A percentile compares a stretch with the other conserved stretches of the same genome.
Conservation (phyloP, 2,329 filamentous ascomycete species). For the Sporothrix pseudoabietina region DNA sequence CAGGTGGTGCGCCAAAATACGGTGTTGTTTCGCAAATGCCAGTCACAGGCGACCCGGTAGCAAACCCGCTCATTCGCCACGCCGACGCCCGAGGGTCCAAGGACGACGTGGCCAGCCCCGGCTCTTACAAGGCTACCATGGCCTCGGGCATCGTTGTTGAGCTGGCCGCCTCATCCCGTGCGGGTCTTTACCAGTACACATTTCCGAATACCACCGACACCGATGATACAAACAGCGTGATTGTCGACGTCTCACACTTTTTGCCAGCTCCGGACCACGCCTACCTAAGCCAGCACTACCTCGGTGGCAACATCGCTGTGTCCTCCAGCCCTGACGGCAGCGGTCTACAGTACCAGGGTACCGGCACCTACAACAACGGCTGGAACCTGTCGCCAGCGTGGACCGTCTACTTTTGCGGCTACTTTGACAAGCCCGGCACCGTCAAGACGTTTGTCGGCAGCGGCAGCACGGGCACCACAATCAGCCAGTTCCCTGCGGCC, state of each 20-base stretch:
- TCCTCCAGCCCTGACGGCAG: slow-evolving; percentile 31
- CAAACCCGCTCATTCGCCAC: slow-evolving; percentile 51
- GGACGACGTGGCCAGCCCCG: slow-evolving; percentile 51
- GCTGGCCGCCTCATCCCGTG: slow-evolving; percentile 57
- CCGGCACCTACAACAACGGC: slow-evolving; percentile 64
- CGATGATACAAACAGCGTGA: slow-evolving; percentile 41
- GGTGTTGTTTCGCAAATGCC: slow-evolving; percentile 66
- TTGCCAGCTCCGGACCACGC: slow-evolving; percentile 63
- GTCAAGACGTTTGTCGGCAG: slow-evolving; percentile 43
- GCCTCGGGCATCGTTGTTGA: slow-evolving; percentile 59
- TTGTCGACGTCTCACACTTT: slow-evolving; percentile 69
- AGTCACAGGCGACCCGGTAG: slow-evolving; percentile 45
- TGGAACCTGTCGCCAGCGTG: slow-evolving; percentile 67
- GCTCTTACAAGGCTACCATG: slow-evolving; percentile 62
- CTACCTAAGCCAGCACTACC: slow-evolving; percentile 63
- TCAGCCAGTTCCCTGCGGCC: slow-evolving; percentile 42
- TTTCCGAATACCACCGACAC: slow-evolving; percentile 44
- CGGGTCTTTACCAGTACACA: slow-evolving; percentile 62
- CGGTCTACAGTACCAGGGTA: slow-evolving; percentile 58
- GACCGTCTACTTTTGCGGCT: slow-evolving; percentile 65
- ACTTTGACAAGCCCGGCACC: slow-evolving; percentile 49
- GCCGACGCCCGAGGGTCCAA: slow-evolving; percentile 56
- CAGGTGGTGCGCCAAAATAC: slow-evolving; percentile 70
- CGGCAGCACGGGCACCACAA: slow-evolving; percentile 39
- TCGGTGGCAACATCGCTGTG: slow-evolving; percentile 60